Evolutionary conservation across 2,329 filamentous ascomycete species (phyloP).

Genomic region (Aspergillus clavatus): DNA sequence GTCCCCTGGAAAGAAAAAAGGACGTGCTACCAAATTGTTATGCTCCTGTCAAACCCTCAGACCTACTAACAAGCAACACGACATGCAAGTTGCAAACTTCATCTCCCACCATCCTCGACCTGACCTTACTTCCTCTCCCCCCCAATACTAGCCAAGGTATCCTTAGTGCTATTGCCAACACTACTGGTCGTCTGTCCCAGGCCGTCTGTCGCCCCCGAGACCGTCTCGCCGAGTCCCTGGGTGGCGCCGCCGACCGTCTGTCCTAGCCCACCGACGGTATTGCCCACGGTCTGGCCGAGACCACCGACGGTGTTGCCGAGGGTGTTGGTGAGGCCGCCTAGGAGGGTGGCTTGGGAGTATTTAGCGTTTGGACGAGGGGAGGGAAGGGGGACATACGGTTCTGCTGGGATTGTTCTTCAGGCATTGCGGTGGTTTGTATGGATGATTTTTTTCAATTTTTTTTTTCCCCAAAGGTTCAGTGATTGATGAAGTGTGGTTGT

Average conservation of each 20-base stretch:
- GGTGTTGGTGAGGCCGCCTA: slow-evolving; percentile 31
- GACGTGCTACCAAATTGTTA: too few species aligned
- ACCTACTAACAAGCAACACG: too few species aligned
- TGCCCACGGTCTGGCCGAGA: slow-evolving; percentile 32
- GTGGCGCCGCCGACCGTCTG: slow-evolving; percentile 25
- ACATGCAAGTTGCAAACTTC: neutral
- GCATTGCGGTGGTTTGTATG: too few species aligned
- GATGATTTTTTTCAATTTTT: too few species aligned
- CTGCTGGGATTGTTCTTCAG: too few species aligned
- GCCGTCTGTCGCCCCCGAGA: neutral
- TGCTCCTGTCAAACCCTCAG: too few species aligned
- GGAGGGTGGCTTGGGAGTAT: slow-evolving; percentile 27
- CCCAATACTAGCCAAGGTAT: neutral
- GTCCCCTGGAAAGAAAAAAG: too few species aligned
- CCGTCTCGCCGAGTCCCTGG: slow-evolving; percentile 26
- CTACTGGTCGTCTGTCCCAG: neutral
- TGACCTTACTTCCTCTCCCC: neutral
- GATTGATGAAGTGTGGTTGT: too few species aligned
- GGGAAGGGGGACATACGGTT: too few species aligned
- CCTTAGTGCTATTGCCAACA: neutral
- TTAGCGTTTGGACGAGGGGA: too few species aligned
- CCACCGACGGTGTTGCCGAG: slow-evolving; percentile 24
- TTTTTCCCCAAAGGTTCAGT: too few species aligned
- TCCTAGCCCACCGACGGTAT: slow-evolving; percentile 28
- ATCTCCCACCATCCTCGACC: neutral